phyloP scores from a whole-genome alignment of 805 yeast species.

The Phaffomyces thermotolerans region DNA sequence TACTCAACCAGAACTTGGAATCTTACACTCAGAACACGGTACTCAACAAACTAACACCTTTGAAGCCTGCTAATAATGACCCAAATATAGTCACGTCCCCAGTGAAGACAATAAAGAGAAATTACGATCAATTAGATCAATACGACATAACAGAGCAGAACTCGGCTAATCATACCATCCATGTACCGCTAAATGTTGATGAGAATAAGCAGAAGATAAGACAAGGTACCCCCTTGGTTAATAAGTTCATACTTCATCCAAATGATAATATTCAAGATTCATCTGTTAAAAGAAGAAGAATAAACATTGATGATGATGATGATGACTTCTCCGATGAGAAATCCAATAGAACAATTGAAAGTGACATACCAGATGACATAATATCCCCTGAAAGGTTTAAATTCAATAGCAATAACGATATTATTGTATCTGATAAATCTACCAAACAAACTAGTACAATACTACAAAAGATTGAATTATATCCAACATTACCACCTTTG shows the following conservation, averaged over 20 bases:
- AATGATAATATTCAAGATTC: neutral
- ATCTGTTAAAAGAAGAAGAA: neutral
- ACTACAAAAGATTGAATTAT: constrained; percentile 4
- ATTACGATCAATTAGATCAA: constrained; percentile 7
- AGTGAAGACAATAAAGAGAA: constrained; percentile 15
- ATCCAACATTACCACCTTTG: neutral
- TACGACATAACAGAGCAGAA: constrained; percentile 5
- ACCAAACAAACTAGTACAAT: neutral
- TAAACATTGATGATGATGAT: constrained; percentile 2
- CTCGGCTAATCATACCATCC: constrained; percentile 3
- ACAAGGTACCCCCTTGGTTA: constrained; percentile 17
- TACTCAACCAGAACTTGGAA: constrained; percentile 11
- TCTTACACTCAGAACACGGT: constrained; percentile 15
- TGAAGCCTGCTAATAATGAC: constrained; percentile 9
- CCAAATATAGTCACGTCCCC: constrained; percentile 21
- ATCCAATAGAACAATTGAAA: constrained; percentile 14
- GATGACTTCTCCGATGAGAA: constrained; percentile 4
- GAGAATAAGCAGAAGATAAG: constrained; percentile 17
- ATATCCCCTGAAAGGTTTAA: constrained; percentile 22
- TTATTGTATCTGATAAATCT: constrained; percentile 1
- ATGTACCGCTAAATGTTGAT: constrained; percentile 15
- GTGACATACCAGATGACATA: constrained; percentile 19
- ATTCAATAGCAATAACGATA: constrained; percentile 14
- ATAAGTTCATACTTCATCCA: neutral
- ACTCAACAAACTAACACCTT: constrained; percentile 20